Base-by-base conservation (phyloP, 805 yeast species). In the Pichia membranifaciens region DNA sequence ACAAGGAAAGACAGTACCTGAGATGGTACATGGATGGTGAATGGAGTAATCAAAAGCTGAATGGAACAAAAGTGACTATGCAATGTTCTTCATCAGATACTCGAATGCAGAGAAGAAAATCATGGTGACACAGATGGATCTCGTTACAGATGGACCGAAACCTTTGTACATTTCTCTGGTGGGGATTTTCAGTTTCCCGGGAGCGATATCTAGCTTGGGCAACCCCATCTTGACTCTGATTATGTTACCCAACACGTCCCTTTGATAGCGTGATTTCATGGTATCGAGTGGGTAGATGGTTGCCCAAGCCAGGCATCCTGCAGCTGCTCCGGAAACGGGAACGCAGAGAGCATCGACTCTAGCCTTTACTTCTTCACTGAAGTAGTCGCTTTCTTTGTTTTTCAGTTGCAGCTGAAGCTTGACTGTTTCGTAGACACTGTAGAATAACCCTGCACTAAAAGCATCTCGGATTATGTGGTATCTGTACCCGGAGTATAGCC, bases 201-300 rank as follows among this genome's bases (percentile, higher is more conserved):
- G 52, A 43, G 47, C 53, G 22, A 60, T 56, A 9, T 73, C 73
- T 36, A 69, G 54, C 56, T 75, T 72, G 34, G 68, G 62, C 41
- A 73, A 57, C 33, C 83, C 75, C 49, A 74, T 69, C 56, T 68
- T 68, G 37, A 60, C 69, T 46, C 85, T 60, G 34, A 84, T 67
- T n/a, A 84, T 79, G 52, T 82, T 80, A 28, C 82, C 71, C 22
- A 87, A 84, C 4, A 84, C 71, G 56, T 87, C 91, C 49, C 84
- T 76, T 58, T 87, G 96, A 38, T 79, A 74, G 48, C 82, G 72
- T 1, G 90, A 79, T 60, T 88, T 87, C 49, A 84, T 71, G 0
- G 96, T 87, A 62, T 87, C 96, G 10, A 87, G 60, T 3, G 96
- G 95, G 66, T 84, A 88, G 3, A 87, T 81, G 0, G 79, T 62